Percentiles rank a stretch among this genome's conserved stretches.
Evolutionary conservation across 371 early-diverging fungal species (phyloP).

Genomic region (Mortierella polycephala): DNA sequence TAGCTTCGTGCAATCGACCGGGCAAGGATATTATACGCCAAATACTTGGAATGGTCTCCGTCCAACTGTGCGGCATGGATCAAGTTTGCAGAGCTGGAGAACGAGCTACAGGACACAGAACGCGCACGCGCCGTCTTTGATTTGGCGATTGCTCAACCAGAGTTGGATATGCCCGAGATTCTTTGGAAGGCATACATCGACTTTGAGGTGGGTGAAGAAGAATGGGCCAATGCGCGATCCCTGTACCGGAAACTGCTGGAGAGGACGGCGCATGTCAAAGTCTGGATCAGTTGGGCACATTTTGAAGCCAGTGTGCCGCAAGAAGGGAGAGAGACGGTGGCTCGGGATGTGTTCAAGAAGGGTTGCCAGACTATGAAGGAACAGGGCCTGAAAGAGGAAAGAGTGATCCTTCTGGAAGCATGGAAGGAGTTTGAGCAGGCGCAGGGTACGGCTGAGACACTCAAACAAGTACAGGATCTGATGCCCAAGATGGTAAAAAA

Average conservation of each 20-base stretch:
- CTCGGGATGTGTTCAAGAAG: constrained; percentile 80
- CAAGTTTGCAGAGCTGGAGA: constrained; percentile 93
- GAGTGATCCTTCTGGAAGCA: constrained; percentile 88
- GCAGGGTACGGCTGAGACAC: constrained; percentile 67
- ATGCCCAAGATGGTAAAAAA: constrained; percentile 94
- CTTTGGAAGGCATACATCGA: constrained; percentile 98
- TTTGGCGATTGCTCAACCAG: constrained; percentile 86
- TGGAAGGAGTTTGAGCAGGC: constrained; percentile 92
- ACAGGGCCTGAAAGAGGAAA: constrained; percentile 78
- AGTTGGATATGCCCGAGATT: constrained; percentile 95
- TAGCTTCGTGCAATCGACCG: constrained; percentile 94
- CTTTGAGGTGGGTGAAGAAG: constrained; percentile 87
- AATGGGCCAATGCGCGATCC: constrained; percentile 79
- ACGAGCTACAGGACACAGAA: constrained; percentile 87
- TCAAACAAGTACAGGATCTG: constrained; percentile 69
- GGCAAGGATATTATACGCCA: constrained; percentile 89
- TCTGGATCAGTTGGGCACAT: constrained; percentile 95
- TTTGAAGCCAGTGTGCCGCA: constrained; percentile 81
- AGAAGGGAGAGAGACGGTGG: constrained; percentile 61
- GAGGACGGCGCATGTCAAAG: constrained; percentile 95
- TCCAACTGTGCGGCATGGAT: constrained; percentile 94
- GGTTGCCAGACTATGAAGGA: constrained; percentile 79
- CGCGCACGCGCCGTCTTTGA: constrained; percentile 91
- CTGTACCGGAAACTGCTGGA: constrained; percentile 89
- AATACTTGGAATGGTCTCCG: constrained; percentile 87